Evolutionary conservation across 2,329 filamentous ascomycete species (phyloP), one percentile per base, ranked within the genome.

Genomic region (Remersonia thermophila): DNA sequence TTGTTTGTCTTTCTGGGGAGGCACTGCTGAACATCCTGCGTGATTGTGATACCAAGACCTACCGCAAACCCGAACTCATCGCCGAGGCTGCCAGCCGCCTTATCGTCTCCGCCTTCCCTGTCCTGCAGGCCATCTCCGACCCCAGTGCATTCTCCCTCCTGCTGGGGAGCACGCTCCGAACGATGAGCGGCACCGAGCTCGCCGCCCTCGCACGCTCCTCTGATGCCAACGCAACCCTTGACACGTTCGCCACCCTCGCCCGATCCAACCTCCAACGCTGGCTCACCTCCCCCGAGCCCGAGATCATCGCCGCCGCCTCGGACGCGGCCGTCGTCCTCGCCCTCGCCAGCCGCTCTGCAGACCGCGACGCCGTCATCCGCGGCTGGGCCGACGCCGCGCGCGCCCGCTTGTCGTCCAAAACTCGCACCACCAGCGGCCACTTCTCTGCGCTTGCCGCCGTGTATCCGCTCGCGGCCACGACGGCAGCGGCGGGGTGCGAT

Each of bases 1-100:
- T 51, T 9, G 32, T 54, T 10, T 37, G 46, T 7, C 34, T 46
- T 10, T 37, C 52, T 3, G 39, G 59, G 3, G 44, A 51, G 10
- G 47, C 50, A 2, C 38, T 65, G 8, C 49, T 38, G 20, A 39
- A 43, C 0, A 60, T 70, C 6, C 49, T 76, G 10, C 47, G 55
- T 15, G 58, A 65, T 32, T 57, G 62, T 30, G 54, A 57, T 30
- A 50, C 51, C 1, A 63, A 59, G 0, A 59, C 59, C 2, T 71
- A 67, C 43, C 65, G 80, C 13, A 71, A 72, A 16, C 75, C 73
- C 0, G 79, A 83, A 39, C 62, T 82, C 15, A 65, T 81, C 3
- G 72, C 73, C 17, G 75, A 80, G 47, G 72, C 74, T 0, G 65
- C 66, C 11, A 69, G 73, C 46, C 62, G 61, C n/a, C 61, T 83